Conservation (phyloP, 345 rosid species). For the Raphanus raphanistrum region DNA sequence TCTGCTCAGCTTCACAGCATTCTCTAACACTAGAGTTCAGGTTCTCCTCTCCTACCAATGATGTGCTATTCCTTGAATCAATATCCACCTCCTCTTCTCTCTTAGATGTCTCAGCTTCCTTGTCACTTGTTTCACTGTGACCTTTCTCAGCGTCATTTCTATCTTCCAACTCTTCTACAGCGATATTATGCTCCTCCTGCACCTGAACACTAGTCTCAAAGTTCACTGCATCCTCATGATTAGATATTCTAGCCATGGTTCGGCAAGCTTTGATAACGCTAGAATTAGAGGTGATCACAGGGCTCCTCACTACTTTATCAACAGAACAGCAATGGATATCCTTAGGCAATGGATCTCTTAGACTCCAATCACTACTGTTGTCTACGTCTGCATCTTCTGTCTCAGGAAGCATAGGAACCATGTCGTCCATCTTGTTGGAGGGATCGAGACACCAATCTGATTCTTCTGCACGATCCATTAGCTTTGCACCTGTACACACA, state of each 20-base stretch:
- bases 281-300: conserved; percentile 1
- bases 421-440: background rate
- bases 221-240: background rate
- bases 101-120: background rate
- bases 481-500: conserved; percentile 32
- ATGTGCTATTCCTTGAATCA: background rate
- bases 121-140: background rate
- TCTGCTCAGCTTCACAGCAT: conserved; percentile 16
- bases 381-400: background rate
- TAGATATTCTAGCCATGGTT: conserved; percentile 5
- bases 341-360: background rate
- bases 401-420: conserved; percentile 17
- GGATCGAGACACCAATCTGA: conserved; percentile 18
- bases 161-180: conserved; percentile 16
- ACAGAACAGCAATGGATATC: conserved; percentile 19
- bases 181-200: background rate
- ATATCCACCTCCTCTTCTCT: conserved; percentile 23
- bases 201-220: background rate
- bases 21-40: background rate
- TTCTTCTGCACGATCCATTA: conserved; percentile 20
- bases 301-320: background rate
- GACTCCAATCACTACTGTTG: conserved; percentile 1
- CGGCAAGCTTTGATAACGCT: conserved; percentile 29
- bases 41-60: no score
- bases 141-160: conserved; percentile 2